Percentiles rank a stretch among this genome's conserved stretches.
Evolutionary conservation across 495 filamentous ascomycete species (phyloP).

Genomic region (Neurospora cerealis): DNA sequence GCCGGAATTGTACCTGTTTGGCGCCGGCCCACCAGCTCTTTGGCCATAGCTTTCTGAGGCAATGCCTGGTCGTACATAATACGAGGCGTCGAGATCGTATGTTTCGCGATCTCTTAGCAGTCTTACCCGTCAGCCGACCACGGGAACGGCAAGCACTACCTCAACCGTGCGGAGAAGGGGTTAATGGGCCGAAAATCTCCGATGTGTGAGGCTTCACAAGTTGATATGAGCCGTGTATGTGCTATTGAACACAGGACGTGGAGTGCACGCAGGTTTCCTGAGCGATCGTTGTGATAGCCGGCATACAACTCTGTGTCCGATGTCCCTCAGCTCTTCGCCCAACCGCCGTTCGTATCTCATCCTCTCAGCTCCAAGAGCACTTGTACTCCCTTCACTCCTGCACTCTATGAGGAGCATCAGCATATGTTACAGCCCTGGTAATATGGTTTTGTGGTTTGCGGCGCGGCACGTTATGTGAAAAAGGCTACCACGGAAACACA

Average conservation of each 20-base stretch:
- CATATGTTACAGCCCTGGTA: background rate
- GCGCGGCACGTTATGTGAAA: background rate
- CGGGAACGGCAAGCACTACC: background rate
- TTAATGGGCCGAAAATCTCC: background rate
- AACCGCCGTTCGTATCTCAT: background rate
- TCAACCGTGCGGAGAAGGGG: background rate
- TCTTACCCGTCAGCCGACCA: background rate
- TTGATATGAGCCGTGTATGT: background rate
- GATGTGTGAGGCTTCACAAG: background rate
- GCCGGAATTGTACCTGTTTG: background rate
- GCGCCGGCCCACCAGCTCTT: background rate
- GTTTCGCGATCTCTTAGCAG: background rate
- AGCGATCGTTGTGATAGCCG: background rate
- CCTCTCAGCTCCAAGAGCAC: background rate
- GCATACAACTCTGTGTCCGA: background rate
- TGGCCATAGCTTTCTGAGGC: background rate
- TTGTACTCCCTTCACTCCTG: background rate
- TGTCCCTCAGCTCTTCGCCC: background rate
- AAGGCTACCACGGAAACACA: background rate
- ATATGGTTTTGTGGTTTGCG: background rate
- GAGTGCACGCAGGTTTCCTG: background rate
- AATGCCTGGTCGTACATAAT: background rate
- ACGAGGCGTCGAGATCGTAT: background rate
- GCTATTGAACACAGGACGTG: background rate
- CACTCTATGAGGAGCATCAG: background rate